phyloP scores from a whole-genome alignment of 2,329 filamentous ascomycete genomes.

The Aspergillus pseudoterreus region DNA sequence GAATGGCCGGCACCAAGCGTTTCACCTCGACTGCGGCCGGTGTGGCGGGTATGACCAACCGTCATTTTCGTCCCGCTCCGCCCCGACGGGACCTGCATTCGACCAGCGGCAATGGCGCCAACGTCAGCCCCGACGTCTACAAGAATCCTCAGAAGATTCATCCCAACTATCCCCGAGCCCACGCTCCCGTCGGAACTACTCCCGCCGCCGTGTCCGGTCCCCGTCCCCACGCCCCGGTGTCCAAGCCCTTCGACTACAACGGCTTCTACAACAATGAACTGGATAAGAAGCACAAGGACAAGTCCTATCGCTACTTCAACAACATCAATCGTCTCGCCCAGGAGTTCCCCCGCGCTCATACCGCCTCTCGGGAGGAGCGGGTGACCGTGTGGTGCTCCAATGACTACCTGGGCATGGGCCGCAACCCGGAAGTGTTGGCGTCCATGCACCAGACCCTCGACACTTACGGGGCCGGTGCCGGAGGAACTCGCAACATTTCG shows the following conservation, averaged over 20 bases:
- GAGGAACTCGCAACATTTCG: constrained; percentile 95
- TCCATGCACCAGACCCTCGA: constrained; percentile 94
- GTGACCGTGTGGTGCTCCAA: constrained; percentile 99
- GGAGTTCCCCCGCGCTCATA: constrained; percentile 93
- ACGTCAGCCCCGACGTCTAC: constrained; percentile 60
- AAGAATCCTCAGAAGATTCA: constrained; percentile 46
- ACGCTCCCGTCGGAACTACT: constrained; percentile 21
- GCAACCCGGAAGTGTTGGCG: constrained; percentile 80
- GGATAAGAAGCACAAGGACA: constrained; percentile 99
- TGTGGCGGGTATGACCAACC: constrained; percentile 27
- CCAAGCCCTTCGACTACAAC: constrained; percentile 79
- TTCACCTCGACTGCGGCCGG: constrained; percentile 35
- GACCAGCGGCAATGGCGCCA: constrained; percentile 71
- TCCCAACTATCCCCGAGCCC: constrained; percentile 19
- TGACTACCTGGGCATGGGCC: constrained; percentile 97
- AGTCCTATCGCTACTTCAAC: constrained; percentile 99
- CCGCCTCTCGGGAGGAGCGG: constrained; percentile 73
- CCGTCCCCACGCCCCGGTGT: constrained; percentile 47
- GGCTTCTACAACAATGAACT: constrained; percentile 82
- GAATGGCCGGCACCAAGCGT: constrained; percentile 35
- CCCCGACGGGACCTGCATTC: constrained; percentile 80
- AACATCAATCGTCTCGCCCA: constrained; percentile 98
- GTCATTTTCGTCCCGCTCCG: constrained; percentile 47
- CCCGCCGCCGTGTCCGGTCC: constrained; percentile 34
- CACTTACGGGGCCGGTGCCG: constrained; percentile 89